Conservation (phyloP, 2,329 filamentous ascomycete genomes). For the Penicillium freii region DNA sequence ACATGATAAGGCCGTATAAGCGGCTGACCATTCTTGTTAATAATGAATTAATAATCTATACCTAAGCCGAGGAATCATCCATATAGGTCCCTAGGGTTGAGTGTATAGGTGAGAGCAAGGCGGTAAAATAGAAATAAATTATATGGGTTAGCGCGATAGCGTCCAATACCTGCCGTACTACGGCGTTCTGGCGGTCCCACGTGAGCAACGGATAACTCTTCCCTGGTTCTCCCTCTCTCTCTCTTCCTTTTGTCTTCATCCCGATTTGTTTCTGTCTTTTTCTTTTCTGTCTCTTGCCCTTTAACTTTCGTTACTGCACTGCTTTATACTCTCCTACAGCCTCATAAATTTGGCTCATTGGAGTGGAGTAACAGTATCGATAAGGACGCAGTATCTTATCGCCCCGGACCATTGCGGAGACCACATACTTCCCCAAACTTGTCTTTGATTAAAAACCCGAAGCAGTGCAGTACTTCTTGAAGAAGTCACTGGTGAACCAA, state of each 20-base stretch:
- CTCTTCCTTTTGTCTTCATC: background rate
- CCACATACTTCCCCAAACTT: slow-evolving; percentile 3
- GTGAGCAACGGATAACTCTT: no score
- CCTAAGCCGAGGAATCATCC: no score
- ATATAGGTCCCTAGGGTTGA: no score
- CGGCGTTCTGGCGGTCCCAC: no score
- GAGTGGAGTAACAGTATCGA: background rate
- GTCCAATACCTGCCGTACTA: no score
- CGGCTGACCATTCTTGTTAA: no score
- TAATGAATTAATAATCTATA: no score
- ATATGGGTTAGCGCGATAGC: no score
- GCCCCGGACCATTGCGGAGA: slow-evolving; percentile 7
- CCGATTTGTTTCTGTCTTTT: background rate
- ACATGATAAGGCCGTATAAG: no score
- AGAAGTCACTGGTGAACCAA: background rate
- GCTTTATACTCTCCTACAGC: background rate
- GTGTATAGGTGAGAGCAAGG: no score
- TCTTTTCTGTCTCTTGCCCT: background rate
- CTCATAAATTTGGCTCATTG: background rate
- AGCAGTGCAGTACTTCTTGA: background rate
- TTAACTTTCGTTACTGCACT: background rate
- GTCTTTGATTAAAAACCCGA: slow-evolving; percentile 8
- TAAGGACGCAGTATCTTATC: slow-evolving; percentile 22
- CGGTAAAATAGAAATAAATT: no score
- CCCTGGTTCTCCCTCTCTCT: background rate